A percentile compares a stretch with the other conserved stretches of the same genome.
phyloP scores from a whole-genome alignment of 2,329 filamentous ascomycete genomes.

The Aspergillus sclerotialis region DNA sequence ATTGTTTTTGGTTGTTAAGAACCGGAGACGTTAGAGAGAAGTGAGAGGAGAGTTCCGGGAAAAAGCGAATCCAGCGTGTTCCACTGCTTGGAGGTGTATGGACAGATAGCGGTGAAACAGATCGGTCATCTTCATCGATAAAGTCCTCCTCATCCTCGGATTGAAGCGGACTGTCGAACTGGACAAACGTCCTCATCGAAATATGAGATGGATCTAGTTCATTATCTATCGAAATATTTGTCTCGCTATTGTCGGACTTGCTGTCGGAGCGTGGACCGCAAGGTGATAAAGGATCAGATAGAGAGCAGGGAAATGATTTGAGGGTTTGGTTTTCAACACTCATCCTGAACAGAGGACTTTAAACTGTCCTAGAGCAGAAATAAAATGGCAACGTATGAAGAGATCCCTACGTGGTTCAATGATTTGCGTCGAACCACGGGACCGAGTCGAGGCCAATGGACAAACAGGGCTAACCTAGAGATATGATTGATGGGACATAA shows the following conservation, averaged over 20 bases:
- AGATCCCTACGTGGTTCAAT: too few relatives aligned
- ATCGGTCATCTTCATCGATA: conserved; percentile 6
- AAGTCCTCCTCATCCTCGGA: conserved; percentile 1
- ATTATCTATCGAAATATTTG: background rate
- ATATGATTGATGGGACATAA: background rate
- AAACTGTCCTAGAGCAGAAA: too few relatives aligned
- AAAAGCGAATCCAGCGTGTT: conserved; percentile 19
- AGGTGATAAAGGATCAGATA: too few relatives aligned
- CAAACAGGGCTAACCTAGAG: background rate
- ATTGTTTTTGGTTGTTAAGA: background rate
- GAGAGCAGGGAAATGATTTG: too few relatives aligned
- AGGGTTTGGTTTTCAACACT: too few relatives aligned
- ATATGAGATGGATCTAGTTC: background rate
- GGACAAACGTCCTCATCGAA: background rate
- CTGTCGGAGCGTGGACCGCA: too few relatives aligned
- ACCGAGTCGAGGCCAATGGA: too few relatives aligned
- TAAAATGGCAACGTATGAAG: too few relatives aligned
- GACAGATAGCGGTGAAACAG: conserved; percentile 20
- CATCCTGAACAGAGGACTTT: too few relatives aligned
- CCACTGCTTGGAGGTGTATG: conserved; percentile 11
- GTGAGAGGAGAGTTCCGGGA: conserved; percentile 22
- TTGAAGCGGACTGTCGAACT: background rate
- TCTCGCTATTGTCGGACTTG: too few relatives aligned
- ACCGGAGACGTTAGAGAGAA: conserved; percentile 19
- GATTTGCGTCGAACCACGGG: too few relatives aligned